Evolutionary conservation across 2,329 filamentous ascomycete genomes (phyloP), one percentile per base, ranked within the genome.

Genomic region (Aureobasidium lini): DNA sequence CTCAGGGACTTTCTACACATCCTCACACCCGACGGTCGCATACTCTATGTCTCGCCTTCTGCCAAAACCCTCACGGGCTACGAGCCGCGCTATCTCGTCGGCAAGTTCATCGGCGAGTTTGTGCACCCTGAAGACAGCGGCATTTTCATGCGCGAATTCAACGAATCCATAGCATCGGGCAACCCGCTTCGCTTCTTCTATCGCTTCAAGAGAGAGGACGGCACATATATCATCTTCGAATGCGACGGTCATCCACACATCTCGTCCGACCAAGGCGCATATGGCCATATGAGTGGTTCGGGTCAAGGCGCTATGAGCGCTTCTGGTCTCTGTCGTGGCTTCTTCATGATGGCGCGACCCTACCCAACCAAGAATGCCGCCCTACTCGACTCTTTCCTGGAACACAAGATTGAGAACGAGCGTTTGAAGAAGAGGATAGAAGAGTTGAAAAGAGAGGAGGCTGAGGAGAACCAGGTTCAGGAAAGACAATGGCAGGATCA

Each of bases 391-490:
- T 95, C 91, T 0, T 96, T 96, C 68, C 79, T 97, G 31, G 93
- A 97, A 71, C 92, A 96, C 76, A 96, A 96, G 74, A 93, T 96
- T 58, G 93, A 96, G 72, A 96, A 96, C 68, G 91, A 96, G 75
- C 84, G 92, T 4, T 75, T 97, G 50, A 85, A 84, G 67, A 88
- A 90, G 66, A 85, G 90, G 44, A 95, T 97, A 62, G 85, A 87
- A 16, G 90, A 95, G 73, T 78, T 96, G 58, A 89, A 89, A 65
- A 82, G 83, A 62, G 93, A 96, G 72, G 93, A 96, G 71, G 84
- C 87, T 60, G 89, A 92, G 58, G 92, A 95, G 62, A 80, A 81
- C 15, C 87, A 88, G 61, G 82, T 85, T 60, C 81, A 84, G 54
- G 81, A 85, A 61, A 79, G 79, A 62, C 80, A 85, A 46, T 86